These are phyloP conservation scores for Clitoria ternatea DNA, from an alignment of 306 rosid genomes.

Conservation along the genomic window DNA sequence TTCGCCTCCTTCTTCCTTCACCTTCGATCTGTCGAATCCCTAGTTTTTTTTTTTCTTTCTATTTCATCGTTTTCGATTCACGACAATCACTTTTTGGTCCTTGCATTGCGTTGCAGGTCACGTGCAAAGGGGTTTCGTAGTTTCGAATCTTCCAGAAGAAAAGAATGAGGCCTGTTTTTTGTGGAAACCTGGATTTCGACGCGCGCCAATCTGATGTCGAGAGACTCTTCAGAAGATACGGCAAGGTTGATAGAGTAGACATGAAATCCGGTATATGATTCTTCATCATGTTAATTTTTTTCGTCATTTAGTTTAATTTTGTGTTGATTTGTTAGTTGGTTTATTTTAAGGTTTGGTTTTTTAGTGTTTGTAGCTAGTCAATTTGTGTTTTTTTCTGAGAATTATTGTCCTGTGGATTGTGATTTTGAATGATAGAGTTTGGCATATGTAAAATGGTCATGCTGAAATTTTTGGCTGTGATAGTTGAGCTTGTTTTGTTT, in stretches of 20 bases:
- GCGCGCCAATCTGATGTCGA: conserved; percentile 75
- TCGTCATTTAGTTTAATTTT: not conserved
- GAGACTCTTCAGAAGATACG: conserved; percentile 73
- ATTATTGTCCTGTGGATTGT: not conserved
- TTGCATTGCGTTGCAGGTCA: conserved; percentile 32
- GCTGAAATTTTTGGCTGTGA: conserved; percentile 12
- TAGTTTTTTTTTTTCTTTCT: not conserved
- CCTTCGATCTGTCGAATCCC: not conserved
- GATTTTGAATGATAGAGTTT: not conserved
- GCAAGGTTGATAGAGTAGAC: conserved; percentile 83
- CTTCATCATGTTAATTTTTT: not conserved
- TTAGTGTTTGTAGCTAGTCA: not conserved
- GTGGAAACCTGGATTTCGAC: conserved; percentile 77
- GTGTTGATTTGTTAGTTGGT: not conserved
- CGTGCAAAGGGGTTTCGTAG: not conserved
- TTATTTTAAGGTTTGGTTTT: not conserved
- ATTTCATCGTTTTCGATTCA: not conserved
- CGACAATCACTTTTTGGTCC: not conserved
- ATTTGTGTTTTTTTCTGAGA: not conserved
- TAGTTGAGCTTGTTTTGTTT: not conserved
- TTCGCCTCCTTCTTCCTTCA: not conserved
- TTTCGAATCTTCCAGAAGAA: conserved; percentile 24
- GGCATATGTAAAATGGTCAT: not conserved
- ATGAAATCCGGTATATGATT: conserved; percentile 62
- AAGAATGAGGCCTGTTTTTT: conserved; percentile 72